A percentile compares a stretch with the other conserved stretches of the same genome.
These are phyloP conservation scores for Adiantum capillusveneris DNA, from an alignment of 75 land plant genomes.

Conservation along the genomic window DNA sequence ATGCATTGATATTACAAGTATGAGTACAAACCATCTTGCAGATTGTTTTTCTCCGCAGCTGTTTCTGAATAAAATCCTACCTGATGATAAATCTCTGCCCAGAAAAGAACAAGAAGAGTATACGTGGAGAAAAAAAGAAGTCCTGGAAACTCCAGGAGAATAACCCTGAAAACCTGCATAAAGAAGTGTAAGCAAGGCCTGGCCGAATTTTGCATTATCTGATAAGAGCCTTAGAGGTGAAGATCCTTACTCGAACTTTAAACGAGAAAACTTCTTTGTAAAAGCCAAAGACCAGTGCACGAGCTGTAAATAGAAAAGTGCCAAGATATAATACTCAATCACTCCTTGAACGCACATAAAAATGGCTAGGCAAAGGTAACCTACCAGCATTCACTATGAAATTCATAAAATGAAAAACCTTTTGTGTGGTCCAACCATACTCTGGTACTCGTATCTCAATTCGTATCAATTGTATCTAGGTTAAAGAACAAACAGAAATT, in stretches of 20 bases:
- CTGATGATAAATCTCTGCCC: slow-evolving; percentile 99
- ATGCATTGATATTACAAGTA: no score
- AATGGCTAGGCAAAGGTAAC: neutral
- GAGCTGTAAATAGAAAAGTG: slow-evolving; percentile 25
- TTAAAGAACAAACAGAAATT: no score
- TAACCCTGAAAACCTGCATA: slow-evolving; percentile 47
- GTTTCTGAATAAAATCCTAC: slow-evolving; percentile 27
- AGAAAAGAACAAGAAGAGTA: slow-evolving; percentile 88
- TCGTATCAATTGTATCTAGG: slow-evolving; percentile 78
- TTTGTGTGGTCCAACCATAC: slow-evolving; percentile 98
- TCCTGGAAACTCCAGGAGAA: slow-evolving; percentile 80
- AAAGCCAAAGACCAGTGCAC: slow-evolving; percentile 29
- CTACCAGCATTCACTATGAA: slow-evolving; percentile 88
- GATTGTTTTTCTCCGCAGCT: no score
- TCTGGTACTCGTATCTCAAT: slow-evolving; percentile 93
- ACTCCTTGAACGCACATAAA: no score
- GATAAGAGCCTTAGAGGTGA: no score
- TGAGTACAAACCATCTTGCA: no score
- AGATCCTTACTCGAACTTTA: slow-evolving; percentile 9
- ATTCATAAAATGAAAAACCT: slow-evolving; percentile 92
- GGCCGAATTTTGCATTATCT: neutral
- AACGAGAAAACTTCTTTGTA: slow-evolving; percentile 23
- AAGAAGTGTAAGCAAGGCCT: slow-evolving; percentile 5
- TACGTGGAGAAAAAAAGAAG: slow-evolving; percentile 88
- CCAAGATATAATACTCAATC: no score